phyloP scores from a whole-genome alignment of 768 basidiomycete species.

The Podaxis carcinomalis region DNA sequence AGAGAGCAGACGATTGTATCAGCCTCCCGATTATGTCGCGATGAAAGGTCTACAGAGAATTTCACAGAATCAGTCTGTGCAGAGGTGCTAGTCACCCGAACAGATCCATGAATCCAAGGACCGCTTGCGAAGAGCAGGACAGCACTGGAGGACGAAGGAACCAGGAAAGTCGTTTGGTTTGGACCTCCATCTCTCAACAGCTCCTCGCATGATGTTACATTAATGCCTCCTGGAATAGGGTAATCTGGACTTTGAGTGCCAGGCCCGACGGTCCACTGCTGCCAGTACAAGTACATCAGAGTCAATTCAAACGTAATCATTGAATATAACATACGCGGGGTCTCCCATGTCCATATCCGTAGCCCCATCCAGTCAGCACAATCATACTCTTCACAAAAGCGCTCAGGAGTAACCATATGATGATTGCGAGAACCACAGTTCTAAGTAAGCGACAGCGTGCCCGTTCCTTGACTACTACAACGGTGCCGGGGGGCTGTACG shows the following conservation, averaged over 20 bases:
- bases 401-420: background rate
- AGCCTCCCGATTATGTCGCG: background rate
- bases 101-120: background rate
- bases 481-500: background rate
- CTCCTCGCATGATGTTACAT: slow-evolving; percentile 3
- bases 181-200: slow-evolving; percentile 1
- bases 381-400: background rate
- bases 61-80: background rate
- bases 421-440: background rate
- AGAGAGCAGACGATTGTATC: slow-evolving; percentile 6
- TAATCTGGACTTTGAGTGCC: slow-evolving; percentile 2
- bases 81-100: slow-evolving; percentile 1
- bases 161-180: background rate
- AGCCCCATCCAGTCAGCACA: background rate
- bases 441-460: slow-evolving; percentile 1
- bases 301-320: background rate
- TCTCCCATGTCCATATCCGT: background rate
- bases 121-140: slow-evolving; percentile 1
- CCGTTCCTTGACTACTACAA: background rate
- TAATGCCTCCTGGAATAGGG: background rate
- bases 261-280: slow-evolving; percentile 9
- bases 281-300: background rate
- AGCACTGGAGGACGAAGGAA: background rate
- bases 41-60: background rate
- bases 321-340: slow-evolving; percentile 1